Base-by-base conservation (phyloP, 2,329 filamentous ascomycete genomes). In the Fusarium sulawesiense region DNA sequence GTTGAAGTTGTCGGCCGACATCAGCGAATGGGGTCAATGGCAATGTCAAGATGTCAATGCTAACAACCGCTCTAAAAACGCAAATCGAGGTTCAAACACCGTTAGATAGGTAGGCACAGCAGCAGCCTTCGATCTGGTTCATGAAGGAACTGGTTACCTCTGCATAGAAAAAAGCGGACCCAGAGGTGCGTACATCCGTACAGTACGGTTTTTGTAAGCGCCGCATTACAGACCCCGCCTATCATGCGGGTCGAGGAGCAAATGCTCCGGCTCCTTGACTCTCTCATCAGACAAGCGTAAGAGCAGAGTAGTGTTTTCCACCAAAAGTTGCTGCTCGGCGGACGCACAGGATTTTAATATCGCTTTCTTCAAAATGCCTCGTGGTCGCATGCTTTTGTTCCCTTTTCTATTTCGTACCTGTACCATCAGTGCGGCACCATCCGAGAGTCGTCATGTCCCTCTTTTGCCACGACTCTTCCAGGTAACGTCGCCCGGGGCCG, bases 181-280 rank as follows among this genome's bases (percentile, higher is more conserved):
- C 29, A 18, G 45, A 48, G 21, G 41, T 55, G 53, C 34, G 27
- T 56, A 58, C 73, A 27, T 56, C 37, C 29, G 46, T 56, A 64
- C 51, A 59, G 60, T 47, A 64, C 49, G 20, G 59, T 70, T 71
- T 75, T 75, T 72, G 74, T 72, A 77, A 76, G 76, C 75, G 76
- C 75, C 62, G 73, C 75, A 71, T 72, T 73, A 64, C 68, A 61
- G 65, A 73, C 66, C 73, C 71, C 69, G 69, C 77, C 77, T 76
- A 73, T 74, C 71, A 32, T 71, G 68, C 74, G 65, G 61, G 66
- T 66, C 70, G 71, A 71, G 78, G 78, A 80, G 78, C 78, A 71
- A 76, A 75, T 73, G 78, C 78, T 80, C 78, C 78, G 77, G 74
- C 18, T 66, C 44, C 66, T 72, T 53, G 62, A 68, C 76, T 65